Evolutionary conservation across 345 rosid genomes (phyloP), one percentile per base, ranked within the genome.

Genomic region (Sonneratia alba): DNA sequence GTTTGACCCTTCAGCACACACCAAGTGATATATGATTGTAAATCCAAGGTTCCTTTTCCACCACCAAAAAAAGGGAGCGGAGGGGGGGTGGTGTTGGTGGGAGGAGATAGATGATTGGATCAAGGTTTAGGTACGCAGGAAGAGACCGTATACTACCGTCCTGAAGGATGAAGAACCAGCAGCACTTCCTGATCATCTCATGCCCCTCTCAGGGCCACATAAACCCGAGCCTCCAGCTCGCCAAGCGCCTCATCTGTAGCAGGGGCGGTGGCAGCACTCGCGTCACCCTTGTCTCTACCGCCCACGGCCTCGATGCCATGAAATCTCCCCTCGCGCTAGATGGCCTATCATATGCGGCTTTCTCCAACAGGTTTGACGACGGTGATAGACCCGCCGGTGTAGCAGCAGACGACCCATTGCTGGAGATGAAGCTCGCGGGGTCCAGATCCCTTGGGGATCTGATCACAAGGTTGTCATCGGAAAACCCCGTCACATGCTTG

Each of bases 151-250:
- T n/a, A n/a, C n/a, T n/a, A n/a, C n/a, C n/a, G n/a, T n/a, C n/a
- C n/a, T n/a, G n/a, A 59, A 19, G 34, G 45, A 71, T 37, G 66
- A 42, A 57, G 14, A 19, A 8, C 43, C 43, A 9, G 53, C 76
- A 57, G 1, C 91, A 84, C 75, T 70, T 86, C 72, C 77, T 89
- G 24, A 72, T 91, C 0, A 73, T 89, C 27, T 70, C 87, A 0
- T 87, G 37, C 43, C 87, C 88, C 0, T 0, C 80, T 77, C 93
- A 85, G 74, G 95, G 97, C 70, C 96, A 89, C 78, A 75, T 91
- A 19, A 91, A 89, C 77, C 97, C 96, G 0, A 48, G 79, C 42
- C 78, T 87, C 45, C 85, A 83, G 36, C 78, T 89, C 36, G 95
- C 93, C 73, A 85, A 81, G 83, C 85, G 88, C 40, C 84, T 91